Percentiles rank a stretch among this genome's conserved stretches.
Conservation (phyloP, 345 rosid species). For the Nephelium lappaceum region DNA sequence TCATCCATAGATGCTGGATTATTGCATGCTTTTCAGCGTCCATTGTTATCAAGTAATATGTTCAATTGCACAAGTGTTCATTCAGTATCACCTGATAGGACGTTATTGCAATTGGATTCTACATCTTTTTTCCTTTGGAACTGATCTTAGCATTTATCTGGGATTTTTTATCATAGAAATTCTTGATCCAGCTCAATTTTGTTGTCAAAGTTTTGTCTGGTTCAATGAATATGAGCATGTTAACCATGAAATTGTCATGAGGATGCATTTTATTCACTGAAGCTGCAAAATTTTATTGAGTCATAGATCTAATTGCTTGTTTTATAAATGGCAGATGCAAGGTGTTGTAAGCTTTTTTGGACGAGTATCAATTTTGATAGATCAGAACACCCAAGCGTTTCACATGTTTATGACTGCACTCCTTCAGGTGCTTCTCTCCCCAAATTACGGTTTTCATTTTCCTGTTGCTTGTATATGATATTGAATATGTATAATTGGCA, state of each 20-base stretch:
- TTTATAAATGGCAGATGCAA: conserved; percentile 63
- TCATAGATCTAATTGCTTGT: neutral
- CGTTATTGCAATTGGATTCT: neutral
- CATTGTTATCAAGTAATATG: neutral
- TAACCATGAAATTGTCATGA: neutral
- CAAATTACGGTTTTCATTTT: neutral
- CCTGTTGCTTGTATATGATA: neutral
- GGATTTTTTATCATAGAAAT: neutral
- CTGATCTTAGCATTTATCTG: neutral
- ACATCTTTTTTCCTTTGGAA: too few relatives aligned
- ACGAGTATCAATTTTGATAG: conserved; percentile 74
- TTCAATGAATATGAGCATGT: neutral
- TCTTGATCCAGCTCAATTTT: neutral
- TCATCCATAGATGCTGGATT: neutral
- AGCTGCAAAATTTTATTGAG: conserved; percentile 8
- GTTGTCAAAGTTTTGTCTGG: neutral
- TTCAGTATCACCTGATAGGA: neutral
- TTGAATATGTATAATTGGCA: neutral
- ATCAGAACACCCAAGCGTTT: conserved; percentile 88
- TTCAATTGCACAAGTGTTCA: neutral
- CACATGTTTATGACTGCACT: conserved; percentile 93
- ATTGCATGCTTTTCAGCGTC: neutral
- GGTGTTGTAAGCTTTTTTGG: conserved; percentile 82
- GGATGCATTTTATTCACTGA: neutral
- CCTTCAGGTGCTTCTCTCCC: conserved; percentile 67